Evolutionary conservation across 1,284 basidiomycete genomes (phyloP).

Genomic region (Tilletia indica): DNA sequence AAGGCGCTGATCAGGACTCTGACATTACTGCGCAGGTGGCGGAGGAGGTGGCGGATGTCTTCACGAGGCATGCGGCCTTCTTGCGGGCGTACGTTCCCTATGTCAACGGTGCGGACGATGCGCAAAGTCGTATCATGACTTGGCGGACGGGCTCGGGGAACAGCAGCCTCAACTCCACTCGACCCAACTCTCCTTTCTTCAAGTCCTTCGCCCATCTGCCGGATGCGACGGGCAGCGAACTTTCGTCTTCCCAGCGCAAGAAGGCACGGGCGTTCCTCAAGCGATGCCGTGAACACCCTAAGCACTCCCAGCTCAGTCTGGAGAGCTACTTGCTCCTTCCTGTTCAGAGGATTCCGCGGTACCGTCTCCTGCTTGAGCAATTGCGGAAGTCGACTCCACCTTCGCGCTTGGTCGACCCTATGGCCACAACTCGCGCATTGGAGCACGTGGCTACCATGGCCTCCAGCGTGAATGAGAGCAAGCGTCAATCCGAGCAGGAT

Average conservation of each 20-base stretch:
- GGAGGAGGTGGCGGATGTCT: constrained; percentile 80
- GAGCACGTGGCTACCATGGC: constrained; percentile 47
- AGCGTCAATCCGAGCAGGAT: constrained; percentile 57
- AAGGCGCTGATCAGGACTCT: constrained; percentile 68
- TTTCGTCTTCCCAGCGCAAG: constrained; percentile 39
- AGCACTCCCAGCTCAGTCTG: constrained; percentile 92
- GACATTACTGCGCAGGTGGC: constrained; percentile 73
- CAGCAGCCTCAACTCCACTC: background rate
- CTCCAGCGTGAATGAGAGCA: constrained; percentile 53
- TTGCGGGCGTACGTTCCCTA: constrained; percentile 55
- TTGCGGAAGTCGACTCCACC: constrained; percentile 45
- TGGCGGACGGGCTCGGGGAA: constrained; percentile 7
- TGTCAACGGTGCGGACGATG: constrained; percentile 51
- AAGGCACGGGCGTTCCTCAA: constrained; percentile 49
- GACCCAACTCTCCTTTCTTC: background rate
- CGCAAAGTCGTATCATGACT: constrained; percentile 27
- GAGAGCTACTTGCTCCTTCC: constrained; percentile 92
- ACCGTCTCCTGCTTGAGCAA: constrained; percentile 69
- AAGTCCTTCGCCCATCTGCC: background rate
- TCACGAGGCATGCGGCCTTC: constrained; percentile 58
- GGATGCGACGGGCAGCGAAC: background rate
- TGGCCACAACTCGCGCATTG: constrained; percentile 38
- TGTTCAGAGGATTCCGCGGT: constrained; percentile 92
- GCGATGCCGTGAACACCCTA: constrained; percentile 61
- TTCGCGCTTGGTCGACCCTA: constrained; percentile 29